Percentiles rank a stretch among this genome's conserved stretches.
Conservation (phyloP, 2,329 filamentous ascomycete species). For the Penicillium sp. region DNA sequence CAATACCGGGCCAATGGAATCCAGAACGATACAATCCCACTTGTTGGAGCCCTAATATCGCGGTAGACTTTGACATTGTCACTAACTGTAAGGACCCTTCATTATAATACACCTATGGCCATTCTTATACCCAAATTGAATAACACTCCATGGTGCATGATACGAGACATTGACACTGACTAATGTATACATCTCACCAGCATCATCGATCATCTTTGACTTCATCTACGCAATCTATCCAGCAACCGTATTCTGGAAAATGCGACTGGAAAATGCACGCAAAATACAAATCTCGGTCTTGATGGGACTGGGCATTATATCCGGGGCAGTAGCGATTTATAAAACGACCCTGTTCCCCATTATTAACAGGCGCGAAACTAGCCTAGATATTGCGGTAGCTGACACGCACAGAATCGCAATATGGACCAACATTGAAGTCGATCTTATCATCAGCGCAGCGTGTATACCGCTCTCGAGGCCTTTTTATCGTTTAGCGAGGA, state of each 20-base stretch:
- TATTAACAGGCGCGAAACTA: not conserved
- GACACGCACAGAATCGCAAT: not conserved
- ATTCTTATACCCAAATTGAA: too few relatives aligned
- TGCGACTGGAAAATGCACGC: not conserved
- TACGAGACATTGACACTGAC: not conserved
- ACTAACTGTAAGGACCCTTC: not conserved
- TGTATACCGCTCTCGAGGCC: constrained; percentile 6
- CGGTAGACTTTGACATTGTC: not conserved
- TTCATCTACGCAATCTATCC: constrained; percentile 9
- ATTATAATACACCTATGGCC: too few relatives aligned
- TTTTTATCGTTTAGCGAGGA: not conserved
- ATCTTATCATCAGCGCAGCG: not conserved
- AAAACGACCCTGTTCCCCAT: not conserved
- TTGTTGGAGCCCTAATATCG: not conserved
- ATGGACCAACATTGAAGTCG: constrained; percentile 2
- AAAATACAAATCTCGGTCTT: not conserved
- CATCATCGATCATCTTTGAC: not conserved
- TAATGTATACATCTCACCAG: not conserved
- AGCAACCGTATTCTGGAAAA: constrained; percentile 3
- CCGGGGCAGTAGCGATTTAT: not conserved
- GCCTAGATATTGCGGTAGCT: not conserved
- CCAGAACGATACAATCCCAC: not conserved
- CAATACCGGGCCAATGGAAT: constrained; percentile 7
- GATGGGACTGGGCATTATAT: constrained; percentile 6
- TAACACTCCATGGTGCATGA: too few relatives aligned